Percentiles rank a stretch among this genome's conserved stretches.
phyloP scores from a whole-genome alignment of 192 early-diverging fungal genomes.

The Coemansia furcata region DNA sequence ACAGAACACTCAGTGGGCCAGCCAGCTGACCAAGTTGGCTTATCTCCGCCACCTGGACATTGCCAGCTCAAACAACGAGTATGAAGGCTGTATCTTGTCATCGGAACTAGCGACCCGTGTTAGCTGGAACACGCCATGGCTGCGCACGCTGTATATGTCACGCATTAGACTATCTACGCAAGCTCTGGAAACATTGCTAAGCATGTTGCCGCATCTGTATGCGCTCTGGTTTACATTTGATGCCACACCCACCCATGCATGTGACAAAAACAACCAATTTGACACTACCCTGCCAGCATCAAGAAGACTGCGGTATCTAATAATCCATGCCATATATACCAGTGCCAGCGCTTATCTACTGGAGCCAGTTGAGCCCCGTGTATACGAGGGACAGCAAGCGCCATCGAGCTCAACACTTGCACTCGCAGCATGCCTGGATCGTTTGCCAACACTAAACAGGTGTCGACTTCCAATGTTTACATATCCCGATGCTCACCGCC shows the following conservation, averaged over 20 bases:
- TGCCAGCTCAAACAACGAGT: conserved; percentile 50
- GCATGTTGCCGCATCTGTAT: conserved; percentile 31
- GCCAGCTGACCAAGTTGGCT: conserved; percentile 14
- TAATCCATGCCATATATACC: conserved; percentile 27
- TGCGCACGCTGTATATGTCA: conserved; percentile 38
- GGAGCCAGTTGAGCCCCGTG: not conserved
- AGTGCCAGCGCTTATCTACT: not conserved
- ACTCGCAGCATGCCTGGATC: conserved; percentile 17
- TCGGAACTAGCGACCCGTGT: conserved; percentile 12
- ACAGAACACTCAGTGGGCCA: conserved; percentile 33
- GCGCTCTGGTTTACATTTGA: conserved; percentile 49
- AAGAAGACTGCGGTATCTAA: conserved; percentile 24
- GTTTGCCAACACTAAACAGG: conserved; percentile 22
- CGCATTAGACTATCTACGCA: conserved; percentile 20
- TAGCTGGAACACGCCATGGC: conserved; percentile 19
- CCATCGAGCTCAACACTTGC: not conserved
- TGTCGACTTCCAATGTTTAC: conserved; percentile 53
- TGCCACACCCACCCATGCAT: not conserved
- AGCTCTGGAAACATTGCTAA: conserved; percentile 14
- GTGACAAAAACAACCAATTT: not conserved
- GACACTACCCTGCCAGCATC: not conserved
- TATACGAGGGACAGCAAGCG: not conserved
- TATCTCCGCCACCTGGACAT: conserved; percentile 27
- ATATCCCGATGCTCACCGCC: conserved; percentile 33
- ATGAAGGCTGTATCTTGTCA: conserved; percentile 39